These are phyloP conservation scores for Chaetomidium leptoderma DNA, from an alignment of 495 filamentous ascomycete species.

Conservation along the genomic window DNA sequence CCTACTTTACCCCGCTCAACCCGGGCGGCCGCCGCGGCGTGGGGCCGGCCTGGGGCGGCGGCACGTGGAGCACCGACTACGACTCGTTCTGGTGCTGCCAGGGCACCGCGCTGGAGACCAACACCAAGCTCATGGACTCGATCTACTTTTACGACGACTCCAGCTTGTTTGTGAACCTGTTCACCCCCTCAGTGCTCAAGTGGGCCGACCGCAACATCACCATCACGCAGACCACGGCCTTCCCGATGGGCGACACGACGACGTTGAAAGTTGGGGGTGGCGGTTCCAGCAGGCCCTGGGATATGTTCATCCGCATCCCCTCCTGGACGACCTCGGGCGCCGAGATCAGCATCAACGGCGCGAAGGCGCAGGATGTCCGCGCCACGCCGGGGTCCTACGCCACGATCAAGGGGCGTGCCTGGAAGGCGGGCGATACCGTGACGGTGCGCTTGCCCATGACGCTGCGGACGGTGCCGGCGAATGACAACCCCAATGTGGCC, in stretches of 20 bases:
- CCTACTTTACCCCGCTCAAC: conserved; percentile 38
- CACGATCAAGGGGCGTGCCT: conserved; percentile 23
- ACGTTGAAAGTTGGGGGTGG: conserved; percentile 22
- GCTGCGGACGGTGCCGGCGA: conserved; percentile 30
- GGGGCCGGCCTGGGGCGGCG: conserved; percentile 24
- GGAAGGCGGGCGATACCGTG: conserved; percentile 34
- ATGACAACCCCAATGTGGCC: conserved; percentile 32
- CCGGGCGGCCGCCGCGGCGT: conserved; percentile 30
- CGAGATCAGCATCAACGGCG: conserved; percentile 32
- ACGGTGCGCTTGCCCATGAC: conserved; percentile 33
- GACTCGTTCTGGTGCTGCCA: conserved; percentile 28
- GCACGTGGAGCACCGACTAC: conserved; percentile 25
- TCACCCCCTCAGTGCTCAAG: conserved; percentile 32
- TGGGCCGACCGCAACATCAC: conserved; percentile 27
- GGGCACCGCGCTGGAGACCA: conserved; percentile 22
- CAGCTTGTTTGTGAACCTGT: conserved; percentile 36
- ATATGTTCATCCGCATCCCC: conserved; percentile 33
- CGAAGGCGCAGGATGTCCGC: conserved; percentile 9
- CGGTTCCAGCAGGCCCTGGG: conserved; percentile 19
- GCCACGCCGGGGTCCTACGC: conserved; percentile 30
- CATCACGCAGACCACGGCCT: conserved; percentile 30
- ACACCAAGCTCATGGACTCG: conserved; percentile 25
- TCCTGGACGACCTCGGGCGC: conserved; percentile 29
- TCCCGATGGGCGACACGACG: conserved; percentile 29
- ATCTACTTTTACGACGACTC: conserved; percentile 18